Evolutionary conservation across 1,284 basidiomycete species (phyloP).

Genomic region (Leccinum angustisporum): DNA sequence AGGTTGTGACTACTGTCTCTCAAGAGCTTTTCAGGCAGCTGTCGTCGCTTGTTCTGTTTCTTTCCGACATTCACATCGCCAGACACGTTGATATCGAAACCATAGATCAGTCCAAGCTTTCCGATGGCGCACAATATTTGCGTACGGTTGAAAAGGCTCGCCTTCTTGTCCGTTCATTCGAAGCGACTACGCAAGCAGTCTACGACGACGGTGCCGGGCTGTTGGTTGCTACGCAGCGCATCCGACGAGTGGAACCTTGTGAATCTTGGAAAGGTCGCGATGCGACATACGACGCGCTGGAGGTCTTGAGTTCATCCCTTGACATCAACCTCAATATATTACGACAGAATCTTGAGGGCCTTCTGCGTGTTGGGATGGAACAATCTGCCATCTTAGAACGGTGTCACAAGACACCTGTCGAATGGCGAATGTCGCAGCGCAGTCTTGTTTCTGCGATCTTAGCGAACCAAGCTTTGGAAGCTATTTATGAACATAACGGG

Average conservation of each 20-base stretch:
- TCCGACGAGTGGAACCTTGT: constrained; percentile 31
- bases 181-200: constrained; percentile 49
- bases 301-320: constrained; percentile 34
- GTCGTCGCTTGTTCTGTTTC: constrained; percentile 43
- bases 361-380: constrained; percentile 42
- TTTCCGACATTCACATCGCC: constrained; percentile 53
- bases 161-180: constrained; percentile 47
- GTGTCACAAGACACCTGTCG: constrained; percentile 44
- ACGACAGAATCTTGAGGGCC: constrained; percentile 41
- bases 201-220: constrained; percentile 50
- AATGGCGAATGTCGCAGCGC: constrained; percentile 48
- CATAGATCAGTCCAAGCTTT: constrained; percentile 34
- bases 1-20: constrained; percentile 21
- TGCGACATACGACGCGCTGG: constrained; percentile 32
- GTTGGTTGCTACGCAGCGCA: constrained; percentile 42
- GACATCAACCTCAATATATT: constrained; percentile 37
- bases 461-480: constrained; percentile 22
- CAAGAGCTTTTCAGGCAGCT: constrained; percentile 39
- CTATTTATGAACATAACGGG: constrained; percentile 19
- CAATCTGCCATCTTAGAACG: constrained; percentile 43
- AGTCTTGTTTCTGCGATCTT: constrained; percentile 37
- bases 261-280: constrained; percentile 30
- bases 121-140: constrained; percentile 38
- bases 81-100: constrained; percentile 53
- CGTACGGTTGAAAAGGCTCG: constrained; percentile 48